Evolutionary conservation across 2,329 filamentous ascomycete genomes (phyloP).

Genomic region (Hymenoscyphus fructigenus): DNA sequence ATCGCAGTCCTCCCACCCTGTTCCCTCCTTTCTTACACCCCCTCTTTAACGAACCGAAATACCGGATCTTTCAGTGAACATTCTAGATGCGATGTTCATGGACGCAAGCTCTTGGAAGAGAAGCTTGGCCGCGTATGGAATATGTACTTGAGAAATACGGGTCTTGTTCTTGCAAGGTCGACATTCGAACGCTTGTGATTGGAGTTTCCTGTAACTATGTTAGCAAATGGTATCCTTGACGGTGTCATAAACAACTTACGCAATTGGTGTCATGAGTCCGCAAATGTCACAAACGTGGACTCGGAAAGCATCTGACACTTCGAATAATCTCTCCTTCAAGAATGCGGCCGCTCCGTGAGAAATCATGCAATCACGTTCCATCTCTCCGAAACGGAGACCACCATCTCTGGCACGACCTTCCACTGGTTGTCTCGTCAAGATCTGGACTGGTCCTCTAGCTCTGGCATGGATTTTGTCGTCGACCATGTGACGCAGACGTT

Average conservation of each 20-base stretch:
- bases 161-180: slow-evolving; percentile 99
- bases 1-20: slow-evolving; percentile 15
- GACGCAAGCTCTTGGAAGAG: slow-evolving; percentile 97
- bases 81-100: slow-evolving; percentile 97
- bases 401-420: slow-evolving; percentile 98
- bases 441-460: slow-evolving; percentile 93
- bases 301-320: slow-evolving; percentile 96
- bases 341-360: slow-evolving; percentile 97
- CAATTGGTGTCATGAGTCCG: slow-evolving; percentile 97
- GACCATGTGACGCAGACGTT: slow-evolving; percentile 98
- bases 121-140: slow-evolving; percentile 95
- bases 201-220: slow-evolving; percentile 68
- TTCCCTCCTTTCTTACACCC: slow-evolving; percentile 18
- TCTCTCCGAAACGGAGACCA: slow-evolving; percentile 98
- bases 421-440: slow-evolving; percentile 93
- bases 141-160: slow-evolving; percentile 95
- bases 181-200: slow-evolving; percentile 95
- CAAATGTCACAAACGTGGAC: slow-evolving; percentile 99
- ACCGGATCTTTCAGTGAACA: slow-evolving; percentile 88
- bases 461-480: slow-evolving; percentile 99
- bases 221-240: slow-evolving; percentile 30
- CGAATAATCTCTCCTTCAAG: slow-evolving; percentile 94
- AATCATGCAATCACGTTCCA: slow-evolving; percentile 99
- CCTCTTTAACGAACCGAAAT: slow-evolving; percentile 62
- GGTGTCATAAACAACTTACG: slow-evolving; percentile 64